Evolutionary conservation across 495 filamentous ascomycete species (phyloP).

Genomic region (Aspergillus incahuasiensis): DNA sequence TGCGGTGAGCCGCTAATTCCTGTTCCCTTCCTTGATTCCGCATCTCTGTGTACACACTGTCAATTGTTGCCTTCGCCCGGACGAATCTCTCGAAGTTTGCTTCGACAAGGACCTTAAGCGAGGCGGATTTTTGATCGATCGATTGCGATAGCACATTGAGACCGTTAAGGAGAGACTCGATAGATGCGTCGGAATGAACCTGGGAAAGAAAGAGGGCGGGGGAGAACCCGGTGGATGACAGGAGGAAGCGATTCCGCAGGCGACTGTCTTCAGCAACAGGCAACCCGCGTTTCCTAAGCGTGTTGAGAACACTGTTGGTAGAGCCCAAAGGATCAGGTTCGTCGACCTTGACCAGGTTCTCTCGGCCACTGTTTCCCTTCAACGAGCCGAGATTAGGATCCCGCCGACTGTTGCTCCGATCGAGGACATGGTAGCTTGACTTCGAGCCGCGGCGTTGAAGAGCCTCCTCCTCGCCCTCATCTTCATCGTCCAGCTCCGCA

Average conservation of each 20-base stretch:
- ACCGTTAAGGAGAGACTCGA: slow-evolving; percentile 69
- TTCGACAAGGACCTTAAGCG: slow-evolving; percentile 90
- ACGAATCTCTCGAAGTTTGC: slow-evolving; percentile 98
- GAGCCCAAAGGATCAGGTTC: slow-evolving; percentile 86
- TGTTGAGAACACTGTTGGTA: slow-evolving; percentile 75
- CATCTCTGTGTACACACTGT: slow-evolving; percentile 98
- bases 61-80: slow-evolving; percentile 90
- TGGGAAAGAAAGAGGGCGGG: slow-evolving; percentile 88
- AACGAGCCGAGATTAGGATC: slow-evolving; percentile 65
- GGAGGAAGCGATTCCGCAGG: slow-evolving; percentile 83
- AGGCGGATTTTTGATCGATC: slow-evolving; percentile 95
- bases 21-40: slow-evolving; percentile 72
- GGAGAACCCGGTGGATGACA: slow-evolving; percentile 93
- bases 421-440: slow-evolving; percentile 79
- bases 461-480: slow-evolving; percentile 64
- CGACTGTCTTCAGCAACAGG: slow-evolving; percentile 80
- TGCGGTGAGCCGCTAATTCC: slow-evolving; percentile 53
- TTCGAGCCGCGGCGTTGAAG: slow-evolving; percentile 48
- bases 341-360: slow-evolving; percentile 77
- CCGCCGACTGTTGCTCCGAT: slow-evolving; percentile 62
- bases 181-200: slow-evolving; percentile 78
- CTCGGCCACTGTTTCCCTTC: slow-evolving; percentile 59
- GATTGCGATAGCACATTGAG: slow-evolving; percentile 78
- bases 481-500: slow-evolving; percentile 69
- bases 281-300: slow-evolving; percentile 68